Evolutionary conservation across 1,139 yeast genomes (phyloP).

Genomic region (Lodderomyces pseudojiufengensis): DNA sequence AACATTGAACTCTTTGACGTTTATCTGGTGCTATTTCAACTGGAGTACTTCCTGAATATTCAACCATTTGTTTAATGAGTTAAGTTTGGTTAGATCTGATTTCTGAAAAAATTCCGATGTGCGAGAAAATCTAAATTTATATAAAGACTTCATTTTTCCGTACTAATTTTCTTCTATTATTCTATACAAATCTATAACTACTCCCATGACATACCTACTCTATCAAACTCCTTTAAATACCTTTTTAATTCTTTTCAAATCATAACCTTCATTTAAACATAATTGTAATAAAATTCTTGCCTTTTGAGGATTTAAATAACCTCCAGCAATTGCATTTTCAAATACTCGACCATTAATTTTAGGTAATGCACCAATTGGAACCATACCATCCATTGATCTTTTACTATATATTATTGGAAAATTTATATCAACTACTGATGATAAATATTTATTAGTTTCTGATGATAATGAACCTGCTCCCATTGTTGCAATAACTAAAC

Average conservation of each 20-base stretch:
- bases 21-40: slow-evolving; percentile 39
- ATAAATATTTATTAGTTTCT: slow-evolving; percentile 41
- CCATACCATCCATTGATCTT: slow-evolving; percentile 52
- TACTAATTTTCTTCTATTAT: neutral
- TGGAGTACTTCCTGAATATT: slow-evolving; percentile 15
- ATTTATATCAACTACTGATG: slow-evolving; percentile 23
- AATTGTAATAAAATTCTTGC: slow-evolving; percentile 58
- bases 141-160: no score
- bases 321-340: slow-evolving; percentile 49
- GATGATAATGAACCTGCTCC: slow-evolving; percentile 68
- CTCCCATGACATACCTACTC: neutral
- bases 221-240: slow-evolving; percentile 41
- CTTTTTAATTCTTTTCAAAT: slow-evolving; percentile 37
- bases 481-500: slow-evolving; percentile 63
- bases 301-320: slow-evolving; percentile 67
- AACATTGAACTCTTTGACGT: slow-evolving; percentile 36
- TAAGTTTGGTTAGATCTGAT: no score
- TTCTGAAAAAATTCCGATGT: no score
- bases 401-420: slow-evolving; percentile 63
- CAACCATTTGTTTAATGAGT: slow-evolving; percentile 2
- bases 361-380: slow-evolving; percentile 44
- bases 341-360: slow-evolving; percentile 15
- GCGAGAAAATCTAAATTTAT: no score
- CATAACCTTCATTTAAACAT: slow-evolving; percentile 45
- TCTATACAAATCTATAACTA: neutral